Evolutionary conservation across 768 basidiomycete species (phyloP), one percentile per base, ranked within the genome.

Genomic region (Phanerodontia chrysosporium): DNA sequence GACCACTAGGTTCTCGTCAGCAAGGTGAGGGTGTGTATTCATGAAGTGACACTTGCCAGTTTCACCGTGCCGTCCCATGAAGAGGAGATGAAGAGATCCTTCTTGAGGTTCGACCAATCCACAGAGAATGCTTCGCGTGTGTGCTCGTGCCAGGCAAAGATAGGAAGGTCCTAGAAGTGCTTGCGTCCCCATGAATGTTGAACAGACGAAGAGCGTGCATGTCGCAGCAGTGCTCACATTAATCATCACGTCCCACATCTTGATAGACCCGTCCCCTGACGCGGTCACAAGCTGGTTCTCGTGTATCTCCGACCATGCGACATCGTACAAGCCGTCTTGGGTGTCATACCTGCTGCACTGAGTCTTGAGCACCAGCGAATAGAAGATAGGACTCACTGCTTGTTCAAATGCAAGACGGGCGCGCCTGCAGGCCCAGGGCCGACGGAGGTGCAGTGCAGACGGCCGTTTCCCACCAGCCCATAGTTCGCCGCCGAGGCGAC

Each of bases 61-160:
- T 97, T 98, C 44, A 95, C 81, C 14, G 80, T 82, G 27, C 92
- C 93, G 67, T 98, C 96, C 95, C 95, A 98, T 13, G 89, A 92
- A 25, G 91, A 83, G 12, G 94, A 94, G 9, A 81, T 83, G 70
- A 97, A 95, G 0, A 83, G 82, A 63, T 93, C 89, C 70, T 96
- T 97, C 66, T 87, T 85, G 61, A 95, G 72, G 73, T 97, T 98
- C 62, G 89, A 94, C 95, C 96, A 98, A 71, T 98, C 92, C 5
- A 98, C 84, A 12, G 89, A 89, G 76, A 92, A 95, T 7, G 95
- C 92, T 70, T 98, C 96, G 51, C 87, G 84, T 14, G 87, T 84
- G 72, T 98, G 96, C 72, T 98, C 96, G 66, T 92, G 89, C 95
- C 96, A 98, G 51, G 83, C 84, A 61, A 86, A 85, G 64, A 98